A percentile compares a stretch with the other conserved stretches of the same genome.
Conservation (phyloP, 164 flowering plant species). For the Platanus orientalis region DNA sequence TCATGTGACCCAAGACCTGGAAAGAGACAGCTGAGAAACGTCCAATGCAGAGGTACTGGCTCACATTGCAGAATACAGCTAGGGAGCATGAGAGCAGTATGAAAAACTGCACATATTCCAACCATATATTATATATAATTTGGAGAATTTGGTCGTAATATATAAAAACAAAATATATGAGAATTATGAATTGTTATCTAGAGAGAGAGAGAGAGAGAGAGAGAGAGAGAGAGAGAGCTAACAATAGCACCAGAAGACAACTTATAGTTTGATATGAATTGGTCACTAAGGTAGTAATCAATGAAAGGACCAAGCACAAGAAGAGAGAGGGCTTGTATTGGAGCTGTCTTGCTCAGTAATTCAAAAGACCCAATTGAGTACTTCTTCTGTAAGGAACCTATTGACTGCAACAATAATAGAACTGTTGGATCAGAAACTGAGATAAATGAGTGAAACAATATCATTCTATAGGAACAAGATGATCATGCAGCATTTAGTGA, state of each 20-base stretch:
- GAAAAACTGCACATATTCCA: no score
- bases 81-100: no score
- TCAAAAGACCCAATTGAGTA: slow-evolving; percentile 37
- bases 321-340: slow-evolving; percentile 69
- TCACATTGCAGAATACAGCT: no score
- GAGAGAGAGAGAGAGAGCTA: no score
- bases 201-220: no score
- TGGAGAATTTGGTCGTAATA: no score
- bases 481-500: background rate
- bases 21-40: no score
- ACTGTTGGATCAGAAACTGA: slow-evolving; percentile 6
- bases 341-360: slow-evolving; percentile 39
- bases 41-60: no score
- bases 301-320: slow-evolving; percentile 74
- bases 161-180: no score
- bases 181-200: no score
- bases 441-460: background rate
- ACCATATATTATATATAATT: no score
- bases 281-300: slow-evolving; percentile 69
- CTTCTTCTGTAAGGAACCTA: slow-evolving; percentile 75
- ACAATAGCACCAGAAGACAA: slow-evolving; percentile 61
- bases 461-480: background rate
- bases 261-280: slow-evolving; percentile 49
- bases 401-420: slow-evolving; percentile 48
- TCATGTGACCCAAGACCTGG: no score